phyloP scores from a whole-genome alignment of 306 rosid species.

The Carpinus viminea region DNA sequence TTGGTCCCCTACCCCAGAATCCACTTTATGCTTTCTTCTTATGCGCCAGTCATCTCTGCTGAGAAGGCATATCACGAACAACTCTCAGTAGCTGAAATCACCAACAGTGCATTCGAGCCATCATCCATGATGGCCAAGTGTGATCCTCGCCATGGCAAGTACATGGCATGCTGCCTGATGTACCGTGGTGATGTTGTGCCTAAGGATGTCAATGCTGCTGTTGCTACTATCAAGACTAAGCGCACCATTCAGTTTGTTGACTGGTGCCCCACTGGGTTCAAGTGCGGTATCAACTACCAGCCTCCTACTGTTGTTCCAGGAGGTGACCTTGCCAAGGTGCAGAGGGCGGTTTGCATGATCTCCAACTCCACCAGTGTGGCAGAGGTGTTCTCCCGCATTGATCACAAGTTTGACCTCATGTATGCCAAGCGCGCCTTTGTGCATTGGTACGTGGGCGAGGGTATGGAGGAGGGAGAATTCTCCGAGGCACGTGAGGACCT shows the following conservation, averaged over 20 bases:
- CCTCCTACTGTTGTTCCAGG: constrained; percentile 96
- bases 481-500: constrained; percentile 97
- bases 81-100: constrained; percentile 87
- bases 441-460: constrained; percentile 98
- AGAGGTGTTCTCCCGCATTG: constrained; percentile 88
- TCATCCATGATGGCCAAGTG: constrained; percentile 98
- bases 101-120: constrained; percentile 93
- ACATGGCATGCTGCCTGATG: constrained; percentile 96
- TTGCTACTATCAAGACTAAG: constrained; percentile 87
- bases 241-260: constrained; percentile 89
- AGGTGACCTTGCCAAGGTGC: constrained; percentile 92
- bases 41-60: constrained; percentile 87
- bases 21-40: constrained; percentile 97
- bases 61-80: constrained; percentile 91
- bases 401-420: constrained; percentile 91
- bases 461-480: constrained; percentile 98
- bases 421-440: constrained; percentile 89
- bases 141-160: constrained; percentile 93
- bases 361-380: constrained; percentile 90
- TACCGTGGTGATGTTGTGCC: constrained; percentile 97
- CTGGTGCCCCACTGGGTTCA: constrained; percentile 98
- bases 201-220: constrained; percentile 90
- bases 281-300: constrained; percentile 93
- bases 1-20: constrained; percentile 91
- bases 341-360: constrained; percentile 94